Base-by-base conservation (phyloP, 148 eudicot species). In the Heliamphora exappendiculata region DNA sequence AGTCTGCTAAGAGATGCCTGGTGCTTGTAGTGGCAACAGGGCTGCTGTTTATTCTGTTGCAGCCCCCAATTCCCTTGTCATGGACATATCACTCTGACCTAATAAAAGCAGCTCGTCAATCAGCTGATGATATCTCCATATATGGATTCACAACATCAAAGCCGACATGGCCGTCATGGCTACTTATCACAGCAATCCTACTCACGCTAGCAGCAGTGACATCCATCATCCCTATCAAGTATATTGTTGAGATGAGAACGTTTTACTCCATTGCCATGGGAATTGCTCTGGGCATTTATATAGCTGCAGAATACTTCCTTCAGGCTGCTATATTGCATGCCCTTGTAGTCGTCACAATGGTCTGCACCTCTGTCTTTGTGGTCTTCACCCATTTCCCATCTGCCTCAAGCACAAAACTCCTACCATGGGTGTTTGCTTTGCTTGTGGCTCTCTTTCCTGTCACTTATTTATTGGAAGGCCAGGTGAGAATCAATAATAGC, bases 151-250 rank as follows among this genome's bases (percentile, higher is more conserved):
- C 89, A 85, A 87, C 96, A 62, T 70, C 90, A 67, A 92, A 91
- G 86, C 96, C 96, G 74, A 92, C 97, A 75, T 95, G 99, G 99
- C 99, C 97, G 44, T 88, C 99, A 53, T 95, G 99, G 99, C 88
- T 95, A 70, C 97, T 95, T 68, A 91, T 95, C 73, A 80, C 82
- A 39, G 87, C 96, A 41, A 86, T 89, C 80, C 89, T 95, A 47
- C 97, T 95, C 81, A 88, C 97, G 42, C 91, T 95, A 11, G 98
- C 98, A 53, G 93, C 94, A 60, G 82, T 86, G 68, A 91, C 97
- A 58, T 95, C 99, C 39, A 77, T 91, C 57, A 92, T 95, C 51
- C 99, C 99, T 31, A 89, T 95, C 51, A 91, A 87, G 81, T 92
- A 92, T 85, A 84, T 92, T 78, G 99, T 89, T 45, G 97, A 92